Percentiles rank a stretch among this genome's conserved stretches.
Conservation (phyloP, 1,284 basidiomycete species). For the Heterobasidion occidentale region DNA sequence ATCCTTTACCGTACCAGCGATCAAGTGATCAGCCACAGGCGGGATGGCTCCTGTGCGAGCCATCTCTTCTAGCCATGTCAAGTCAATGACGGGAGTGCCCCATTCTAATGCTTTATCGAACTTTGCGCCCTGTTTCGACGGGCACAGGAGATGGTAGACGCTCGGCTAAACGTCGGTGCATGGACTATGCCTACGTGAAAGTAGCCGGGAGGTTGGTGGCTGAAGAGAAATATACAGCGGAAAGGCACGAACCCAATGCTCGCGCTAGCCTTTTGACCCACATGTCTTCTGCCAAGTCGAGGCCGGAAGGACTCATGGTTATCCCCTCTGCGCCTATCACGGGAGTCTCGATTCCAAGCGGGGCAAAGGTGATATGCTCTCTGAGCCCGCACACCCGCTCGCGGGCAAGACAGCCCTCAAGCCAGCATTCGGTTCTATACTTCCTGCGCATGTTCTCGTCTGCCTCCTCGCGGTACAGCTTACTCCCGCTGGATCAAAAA, state of each 20-base stretch:
- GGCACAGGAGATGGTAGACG: conserved; percentile 71
- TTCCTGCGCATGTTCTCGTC: conserved; percentile 36
- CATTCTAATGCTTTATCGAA: conserved; percentile 69
- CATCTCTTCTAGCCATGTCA: conserved; percentile 55
- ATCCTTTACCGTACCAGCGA: background rate
- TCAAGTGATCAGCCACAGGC: conserved; percentile 14
- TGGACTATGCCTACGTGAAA: conserved; percentile 40
- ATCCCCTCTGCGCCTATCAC: conserved; percentile 45
- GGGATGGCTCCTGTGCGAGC: conserved; percentile 39
- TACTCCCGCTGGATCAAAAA: conserved; percentile 43
- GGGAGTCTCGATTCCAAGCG: conserved; percentile 46
- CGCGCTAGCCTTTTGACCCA: conserved; percentile 56
- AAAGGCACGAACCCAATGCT: conserved; percentile 42
- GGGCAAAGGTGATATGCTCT: conserved; percentile 56
- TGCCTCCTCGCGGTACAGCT: conserved; percentile 44
- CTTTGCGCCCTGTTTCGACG: conserved; percentile 57
- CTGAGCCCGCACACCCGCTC: conserved; percentile 51
- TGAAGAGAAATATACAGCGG: background rate
- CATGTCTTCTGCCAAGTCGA: conserved; percentile 55
- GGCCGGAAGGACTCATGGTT: conserved; percentile 58
- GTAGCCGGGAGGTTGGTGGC: background rate
- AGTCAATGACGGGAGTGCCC: conserved; percentile 52
- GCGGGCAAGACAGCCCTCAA: conserved; percentile 67
- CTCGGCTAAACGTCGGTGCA: conserved; percentile 49
- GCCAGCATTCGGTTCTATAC: conserved; percentile 78